Evolutionary conservation across 495 filamentous ascomycete genomes (phyloP).

Genomic region (Tuber calosporum): DNA sequence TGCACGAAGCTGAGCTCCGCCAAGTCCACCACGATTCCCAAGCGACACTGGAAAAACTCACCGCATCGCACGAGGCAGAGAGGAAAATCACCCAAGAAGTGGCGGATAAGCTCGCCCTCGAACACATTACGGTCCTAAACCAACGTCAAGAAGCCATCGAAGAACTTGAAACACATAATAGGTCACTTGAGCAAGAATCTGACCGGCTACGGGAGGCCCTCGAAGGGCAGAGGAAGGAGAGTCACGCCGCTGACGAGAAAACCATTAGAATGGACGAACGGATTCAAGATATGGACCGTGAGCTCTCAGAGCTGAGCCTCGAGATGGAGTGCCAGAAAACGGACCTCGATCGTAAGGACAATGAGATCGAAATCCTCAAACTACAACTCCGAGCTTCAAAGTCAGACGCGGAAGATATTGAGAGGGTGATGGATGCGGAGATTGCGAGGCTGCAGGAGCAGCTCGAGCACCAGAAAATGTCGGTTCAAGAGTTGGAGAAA

Average conservation of each 20-base stretch:
- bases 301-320: constrained; percentile 17
- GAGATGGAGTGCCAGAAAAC: constrained; percentile 19
- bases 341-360: constrained; percentile 21
- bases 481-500: constrained; percentile 18
- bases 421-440: constrained; percentile 18
- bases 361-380: constrained; percentile 22
- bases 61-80: constrained; percentile 18
- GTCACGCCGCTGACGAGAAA: constrained; percentile 5
- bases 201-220: constrained; percentile 9
- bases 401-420: constrained; percentile 22
- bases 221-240: constrained; percentile 14
- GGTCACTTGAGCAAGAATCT: constrained; percentile 25
- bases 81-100: constrained; percentile 46
- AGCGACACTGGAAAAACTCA: constrained; percentile 22
- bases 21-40: constrained; percentile 15
- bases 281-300: constrained; percentile 7
- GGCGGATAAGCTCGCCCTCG: constrained; percentile 42
- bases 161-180: constrained; percentile 20
- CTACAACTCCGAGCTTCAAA: constrained; percentile 12
- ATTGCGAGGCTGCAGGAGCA: constrained; percentile 18
- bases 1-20: constrained; percentile 19
- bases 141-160: constrained; percentile 36
- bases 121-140: constrained; percentile 35
- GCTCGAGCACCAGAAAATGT: constrained; percentile 19
- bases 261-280: constrained; percentile 8